These are phyloP conservation scores for Mycosarcoma mackinlayi DNA, from an alignment of 1,284 basidiomycete species.

Conservation along the genomic window DNA sequence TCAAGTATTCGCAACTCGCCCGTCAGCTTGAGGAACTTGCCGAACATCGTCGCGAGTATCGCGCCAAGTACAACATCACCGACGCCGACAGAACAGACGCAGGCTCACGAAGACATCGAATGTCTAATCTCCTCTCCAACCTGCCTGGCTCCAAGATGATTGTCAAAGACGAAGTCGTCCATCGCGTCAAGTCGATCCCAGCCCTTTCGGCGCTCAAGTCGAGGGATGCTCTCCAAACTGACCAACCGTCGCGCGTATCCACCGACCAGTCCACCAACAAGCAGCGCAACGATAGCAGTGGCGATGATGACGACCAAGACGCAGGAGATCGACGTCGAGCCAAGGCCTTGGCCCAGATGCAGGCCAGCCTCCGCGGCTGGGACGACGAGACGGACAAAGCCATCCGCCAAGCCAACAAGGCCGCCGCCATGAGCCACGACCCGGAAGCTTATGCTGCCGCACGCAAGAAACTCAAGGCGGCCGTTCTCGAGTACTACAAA, in stretches of 20 bases:
- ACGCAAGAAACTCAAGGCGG: constrained; percentile 83
- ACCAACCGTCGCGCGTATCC: constrained; percentile 4
- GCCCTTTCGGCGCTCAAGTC: not conserved
- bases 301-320: constrained; percentile 48
- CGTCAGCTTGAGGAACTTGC: constrained; percentile 74
- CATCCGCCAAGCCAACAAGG: constrained; percentile 47
- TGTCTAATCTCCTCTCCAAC: constrained; percentile 34
- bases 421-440: constrained; percentile 71
- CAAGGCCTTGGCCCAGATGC: constrained; percentile 53
- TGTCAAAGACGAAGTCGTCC: constrained; percentile 11
- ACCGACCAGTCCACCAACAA: constrained; percentile 19
- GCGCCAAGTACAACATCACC: constrained; percentile 43
- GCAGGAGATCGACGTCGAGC: constrained; percentile 56
- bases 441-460: constrained; percentile 84
- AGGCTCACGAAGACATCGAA: constrained; percentile 6
- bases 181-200: constrained; percentile 18
- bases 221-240: not conserved
- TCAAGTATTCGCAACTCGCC: constrained; percentile 73
- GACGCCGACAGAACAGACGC: constrained; percentile 16
- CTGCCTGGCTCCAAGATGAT: constrained; percentile 23
- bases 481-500: constrained; percentile 85
- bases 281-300: constrained; percentile 14
- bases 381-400: constrained; percentile 49
- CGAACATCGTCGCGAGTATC: constrained; percentile 62
- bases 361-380: constrained; percentile 39